Evolutionary conservation across 768 basidiomycete genomes (phyloP), one percentile per base, ranked within the genome.

Genomic region (Mycena venus): DNA sequence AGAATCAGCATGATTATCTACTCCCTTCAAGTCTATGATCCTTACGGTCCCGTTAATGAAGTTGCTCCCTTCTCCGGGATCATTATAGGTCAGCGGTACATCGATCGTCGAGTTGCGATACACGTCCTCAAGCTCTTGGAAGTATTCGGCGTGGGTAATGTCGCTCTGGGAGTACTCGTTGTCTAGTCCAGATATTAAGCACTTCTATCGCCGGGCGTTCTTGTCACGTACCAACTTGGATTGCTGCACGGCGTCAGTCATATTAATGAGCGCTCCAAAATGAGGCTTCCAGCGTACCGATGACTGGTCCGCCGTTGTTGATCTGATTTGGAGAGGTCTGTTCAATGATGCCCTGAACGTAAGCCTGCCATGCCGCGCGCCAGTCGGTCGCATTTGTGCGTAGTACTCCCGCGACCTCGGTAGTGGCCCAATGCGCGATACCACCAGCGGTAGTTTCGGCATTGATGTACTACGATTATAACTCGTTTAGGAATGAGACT

Each of bases 381-480:
- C 90, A 96, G 76, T 94, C 93, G 0, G 91, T 88, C 7, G 90
- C 92, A 68, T 93, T 93, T 25, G 94, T 95, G n/a, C 95, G 90
- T 19, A 95, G 84, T 51, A 85, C 83, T 10, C 92, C 93, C 4
- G 90, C 88, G 19, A 94, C 90, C 77, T 91, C 87, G 15, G 90
- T 88, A 1, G 94, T 95, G 14, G 90, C 86, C 95, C 95, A 95
- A 75, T 88, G 88, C 79, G 80, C 91, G 78, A 85, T 90, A 12
- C 95, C 95, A 29, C 95, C 95, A 0, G 93, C 95, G 15, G 92
- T 91, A 0, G 93, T 94, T 80, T 95, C 94, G 5, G 93, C 94
- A 76, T 95, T 95, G 84, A 95, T 95, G 77, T 95, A 90, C 85
- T 89, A 75, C 9, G 64, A 29, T 60, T 23, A 44, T 15, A 65